Evolutionary conservation across 1,284 basidiomycete species (phyloP).

Genomic region (Trichosporon sp.): DNA sequence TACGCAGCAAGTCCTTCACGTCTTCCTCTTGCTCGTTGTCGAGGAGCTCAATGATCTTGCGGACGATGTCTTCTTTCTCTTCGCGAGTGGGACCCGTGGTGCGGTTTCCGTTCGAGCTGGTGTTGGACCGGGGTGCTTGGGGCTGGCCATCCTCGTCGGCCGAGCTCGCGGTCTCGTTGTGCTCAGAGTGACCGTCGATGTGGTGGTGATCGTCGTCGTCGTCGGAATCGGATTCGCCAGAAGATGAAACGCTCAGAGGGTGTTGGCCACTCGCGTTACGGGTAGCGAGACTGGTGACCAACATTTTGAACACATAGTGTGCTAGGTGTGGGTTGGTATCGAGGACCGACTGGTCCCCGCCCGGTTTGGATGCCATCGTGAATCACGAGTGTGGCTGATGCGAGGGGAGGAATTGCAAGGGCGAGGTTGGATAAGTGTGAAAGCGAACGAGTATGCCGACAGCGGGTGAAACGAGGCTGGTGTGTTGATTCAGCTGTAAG

Average conservation of each 20-base stretch:
- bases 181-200: constrained; percentile 3
- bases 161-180: constrained; percentile 15
- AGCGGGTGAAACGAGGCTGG: neutral
- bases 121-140: constrained; percentile 14
- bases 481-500: neutral
- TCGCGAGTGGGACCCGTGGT: constrained; percentile 26
- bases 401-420: neutral
- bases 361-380: constrained; percentile 14
- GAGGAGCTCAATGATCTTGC: constrained; percentile 69
- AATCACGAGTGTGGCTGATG: neutral
- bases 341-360: constrained; percentile 35
- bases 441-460: neutral
- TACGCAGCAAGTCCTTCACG: constrained; percentile 72
- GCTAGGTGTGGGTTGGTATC: constrained; percentile 47
- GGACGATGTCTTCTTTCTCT: constrained; percentile 62
- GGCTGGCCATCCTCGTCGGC: constrained; percentile 19
- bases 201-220: constrained; percentile 29
- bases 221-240: constrained; percentile 50
- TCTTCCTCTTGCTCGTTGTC: constrained; percentile 81
- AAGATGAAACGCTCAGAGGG: constrained; percentile 52
- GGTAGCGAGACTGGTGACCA: constrained; percentile 34
- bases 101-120: constrained; percentile 19
- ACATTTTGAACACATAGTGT: constrained; percentile 50
- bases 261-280: constrained; percentile 36
- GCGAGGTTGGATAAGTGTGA: neutral